These are phyloP conservation scores for Phoma sp. DNA, from an alignment of 2,329 filamentous ascomycete genomes.

Conservation along the genomic window DNA sequence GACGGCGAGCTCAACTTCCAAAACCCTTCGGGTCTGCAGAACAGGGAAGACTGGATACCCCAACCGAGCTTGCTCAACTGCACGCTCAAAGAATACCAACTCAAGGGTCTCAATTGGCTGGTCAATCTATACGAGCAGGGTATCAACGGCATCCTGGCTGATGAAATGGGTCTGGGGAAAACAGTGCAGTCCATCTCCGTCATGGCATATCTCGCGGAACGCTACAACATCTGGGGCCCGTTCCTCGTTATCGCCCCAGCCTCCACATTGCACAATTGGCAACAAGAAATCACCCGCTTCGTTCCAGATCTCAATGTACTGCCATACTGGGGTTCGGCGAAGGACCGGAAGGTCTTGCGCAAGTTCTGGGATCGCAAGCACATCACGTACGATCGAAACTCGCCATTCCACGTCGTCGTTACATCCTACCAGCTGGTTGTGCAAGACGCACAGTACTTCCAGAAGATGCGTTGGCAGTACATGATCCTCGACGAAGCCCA, in stretches of 20 bases:
- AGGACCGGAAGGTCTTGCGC: constrained; percentile 91
- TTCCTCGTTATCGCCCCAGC: constrained; percentile 96
- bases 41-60: constrained; percentile 78
- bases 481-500: constrained; percentile 99
- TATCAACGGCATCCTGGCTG: constrained; percentile 98
- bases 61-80: constrained; percentile 93
- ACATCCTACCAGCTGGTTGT: constrained; percentile 98
- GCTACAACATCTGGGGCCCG: constrained; percentile 97
- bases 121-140: constrained; percentile 99
- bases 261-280: constrained; percentile 98
- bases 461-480: constrained; percentile 99
- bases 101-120: constrained; percentile 99
- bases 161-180: constrained; percentile 99
- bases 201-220: constrained; percentile 97
- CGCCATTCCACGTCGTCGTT: constrained; percentile 92
- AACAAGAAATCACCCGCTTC: constrained; percentile 95
- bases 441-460: constrained; percentile 94
- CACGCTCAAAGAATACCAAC: constrained; percentile 96
- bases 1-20: constrained; percentile 99
- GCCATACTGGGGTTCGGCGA: constrained; percentile 95
- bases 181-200: constrained; percentile 99
- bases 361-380: constrained; percentile 99
- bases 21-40: constrained; percentile 92
- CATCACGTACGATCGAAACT: constrained; percentile 90
- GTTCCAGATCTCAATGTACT: constrained; percentile 94